phyloP scores from a whole-genome alignment of 495 filamentous ascomycete species.

The Trichoderma erinaceum region DNA sequence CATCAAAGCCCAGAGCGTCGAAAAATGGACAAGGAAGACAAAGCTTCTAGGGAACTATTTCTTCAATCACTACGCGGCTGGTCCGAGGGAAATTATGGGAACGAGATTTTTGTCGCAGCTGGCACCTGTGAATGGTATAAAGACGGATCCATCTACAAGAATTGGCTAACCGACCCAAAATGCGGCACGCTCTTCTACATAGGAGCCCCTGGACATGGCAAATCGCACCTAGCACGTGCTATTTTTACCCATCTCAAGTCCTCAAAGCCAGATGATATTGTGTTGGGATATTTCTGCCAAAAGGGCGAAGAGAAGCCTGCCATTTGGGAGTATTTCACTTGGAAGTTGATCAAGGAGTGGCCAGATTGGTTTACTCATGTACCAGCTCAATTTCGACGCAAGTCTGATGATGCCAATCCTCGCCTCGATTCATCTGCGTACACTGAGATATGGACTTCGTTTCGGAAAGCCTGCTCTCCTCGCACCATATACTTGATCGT shows the following conservation, averaged over 20 bases:
- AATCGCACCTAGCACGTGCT: not conserved
- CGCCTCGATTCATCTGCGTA: not conserved
- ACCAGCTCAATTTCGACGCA: not conserved
- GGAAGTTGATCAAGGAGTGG: constrained; percentile 3
- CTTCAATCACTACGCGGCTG: not conserved
- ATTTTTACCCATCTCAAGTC: constrained; percentile 1
- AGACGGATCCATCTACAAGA: not conserved
- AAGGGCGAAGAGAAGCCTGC: not conserved
- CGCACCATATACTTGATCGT: constrained; percentile 1
- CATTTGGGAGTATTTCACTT: constrained; percentile 4
- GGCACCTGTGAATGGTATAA: constrained; percentile 5
- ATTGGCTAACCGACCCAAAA: not conserved
- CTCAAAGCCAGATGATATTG: not conserved
- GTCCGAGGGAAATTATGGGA: not conserved
- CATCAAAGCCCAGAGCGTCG: not conserved
- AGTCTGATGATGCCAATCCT: not conserved
- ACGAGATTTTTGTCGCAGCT: not conserved
- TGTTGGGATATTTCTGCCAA: constrained; percentile 4
- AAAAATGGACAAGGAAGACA: not conserved
- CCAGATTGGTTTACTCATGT: not conserved
- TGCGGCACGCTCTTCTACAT: constrained; percentile 2
- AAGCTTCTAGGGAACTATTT: not conserved
- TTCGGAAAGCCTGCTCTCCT: not conserved
- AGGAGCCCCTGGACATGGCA: constrained; percentile 1
- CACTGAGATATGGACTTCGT: not conserved